These are phyloP conservation scores for Ceratocystis colombiana DNA, from an alignment of 2,329 filamentous ascomycete species.

Conservation along the genomic window DNA sequence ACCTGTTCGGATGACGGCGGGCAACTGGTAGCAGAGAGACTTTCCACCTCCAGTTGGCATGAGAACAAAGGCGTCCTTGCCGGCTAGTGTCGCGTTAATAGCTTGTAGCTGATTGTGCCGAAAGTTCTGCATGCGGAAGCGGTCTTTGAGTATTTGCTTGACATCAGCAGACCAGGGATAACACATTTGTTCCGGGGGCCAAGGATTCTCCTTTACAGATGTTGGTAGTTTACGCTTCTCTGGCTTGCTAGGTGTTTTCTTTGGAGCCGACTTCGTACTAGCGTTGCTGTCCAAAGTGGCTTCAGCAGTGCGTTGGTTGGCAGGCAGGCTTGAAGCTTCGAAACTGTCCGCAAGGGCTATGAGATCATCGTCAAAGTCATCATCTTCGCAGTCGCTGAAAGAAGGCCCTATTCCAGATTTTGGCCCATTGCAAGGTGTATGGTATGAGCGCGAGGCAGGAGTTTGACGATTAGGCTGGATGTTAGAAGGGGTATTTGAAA, in stretches of 20 bases:
- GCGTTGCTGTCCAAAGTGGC: conserved; percentile 15
- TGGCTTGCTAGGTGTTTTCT: conserved; percentile 30
- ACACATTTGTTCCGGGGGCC: conserved; percentile 48
- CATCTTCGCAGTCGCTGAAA: conserved; percentile 24
- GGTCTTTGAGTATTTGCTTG: conserved; percentile 64
- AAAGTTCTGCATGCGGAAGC: conserved; percentile 78
- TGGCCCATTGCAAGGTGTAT: background rate
- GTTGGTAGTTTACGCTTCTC: conserved; percentile 31
- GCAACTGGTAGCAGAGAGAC: conserved; percentile 91
- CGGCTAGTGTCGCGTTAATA: conserved; percentile 82
- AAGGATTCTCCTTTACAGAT: conserved; percentile 29
- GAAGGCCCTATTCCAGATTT: conserved; percentile 12
- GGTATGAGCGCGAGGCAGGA: background rate
- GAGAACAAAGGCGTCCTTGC: conserved; percentile 84
- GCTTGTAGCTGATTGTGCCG: conserved; percentile 86
- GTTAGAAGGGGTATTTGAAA: background rate
- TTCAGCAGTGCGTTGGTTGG: conserved; percentile 31
- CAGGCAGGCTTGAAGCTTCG: conserved; percentile 33
- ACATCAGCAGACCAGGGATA: conserved; percentile 82
- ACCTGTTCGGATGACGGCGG: conserved; percentile 71
- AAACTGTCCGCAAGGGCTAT: conserved; percentile 26
- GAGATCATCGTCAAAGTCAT: conserved; percentile 25
- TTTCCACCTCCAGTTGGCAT: conserved; percentile 98
- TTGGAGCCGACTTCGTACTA: conserved; percentile 35
- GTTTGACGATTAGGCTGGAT: background rate